Evolutionary conservation across 768 basidiomycete species (phyloP).

Genomic region (Amanita phalloides): DNA sequence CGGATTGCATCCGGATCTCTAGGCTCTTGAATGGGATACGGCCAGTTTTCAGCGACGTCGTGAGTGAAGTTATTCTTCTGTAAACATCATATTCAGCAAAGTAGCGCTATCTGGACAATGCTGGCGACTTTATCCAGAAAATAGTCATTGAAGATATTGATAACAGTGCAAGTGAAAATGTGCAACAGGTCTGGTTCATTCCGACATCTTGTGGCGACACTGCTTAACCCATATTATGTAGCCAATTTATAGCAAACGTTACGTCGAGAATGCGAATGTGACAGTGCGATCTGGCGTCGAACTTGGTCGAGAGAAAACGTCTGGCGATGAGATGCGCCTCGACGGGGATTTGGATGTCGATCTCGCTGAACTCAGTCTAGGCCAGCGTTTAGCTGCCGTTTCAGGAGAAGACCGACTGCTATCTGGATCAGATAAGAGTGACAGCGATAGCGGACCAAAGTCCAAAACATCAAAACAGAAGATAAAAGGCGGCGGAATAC

Average conservation of each 20-base stretch:
- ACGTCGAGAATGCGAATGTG: conserved; percentile 51
- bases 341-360: conserved; percentile 74
- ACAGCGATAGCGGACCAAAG: conserved; percentile 32
- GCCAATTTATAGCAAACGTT: conserved; percentile 50
- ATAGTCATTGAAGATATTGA: conserved; percentile 32
- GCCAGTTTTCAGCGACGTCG: conserved; percentile 50
- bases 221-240: conserved; percentile 11
- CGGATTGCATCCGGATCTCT: conserved; percentile 38
- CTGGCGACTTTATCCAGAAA: conserved; percentile 42
- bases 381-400: conserved; percentile 76
- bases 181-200: background rate
- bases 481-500: conserved; percentile 27
- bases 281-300: conserved; percentile 58
- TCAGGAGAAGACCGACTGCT: conserved; percentile 36
- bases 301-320: conserved; percentile 46
- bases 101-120: conserved; percentile 45
- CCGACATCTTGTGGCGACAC: background rate
- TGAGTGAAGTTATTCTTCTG: conserved; percentile 23
- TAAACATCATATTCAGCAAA: conserved; percentile 7
- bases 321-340: conserved; percentile 36
- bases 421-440: conserved; percentile 10
- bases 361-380: conserved; percentile 84
- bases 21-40: conserved; percentile 43
- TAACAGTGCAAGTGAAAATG: background rate
- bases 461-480: conserved; percentile 23